These are phyloP conservation scores for Tetrapisispora fleetii DNA, from an alignment of 805 yeast species.

Conservation along the genomic window DNA sequence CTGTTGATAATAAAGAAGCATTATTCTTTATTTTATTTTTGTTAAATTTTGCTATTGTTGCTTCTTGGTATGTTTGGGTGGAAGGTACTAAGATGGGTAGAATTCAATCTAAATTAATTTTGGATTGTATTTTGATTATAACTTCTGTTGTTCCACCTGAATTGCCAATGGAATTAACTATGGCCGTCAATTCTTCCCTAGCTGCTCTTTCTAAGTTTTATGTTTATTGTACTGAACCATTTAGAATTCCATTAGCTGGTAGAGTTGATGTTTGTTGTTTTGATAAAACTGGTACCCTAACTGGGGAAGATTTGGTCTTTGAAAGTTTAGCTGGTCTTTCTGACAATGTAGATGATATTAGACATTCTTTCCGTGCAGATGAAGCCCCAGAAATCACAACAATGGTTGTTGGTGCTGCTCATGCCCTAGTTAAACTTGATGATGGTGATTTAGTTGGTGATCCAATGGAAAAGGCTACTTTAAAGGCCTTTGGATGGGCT, in stretches of 20 bases:
- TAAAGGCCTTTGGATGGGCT: slow-evolving; percentile 78
- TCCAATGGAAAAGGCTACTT: slow-evolving; percentile 97
- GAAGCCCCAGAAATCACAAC: slow-evolving; percentile 65
- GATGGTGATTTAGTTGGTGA: slow-evolving; percentile 98
- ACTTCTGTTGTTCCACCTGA: slow-evolving; percentile 99
- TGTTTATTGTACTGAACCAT: slow-evolving; percentile 96
- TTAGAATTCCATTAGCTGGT: slow-evolving; percentile 95
- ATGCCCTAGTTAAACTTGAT: slow-evolving; percentile 86
- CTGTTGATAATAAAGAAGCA: slow-evolving; percentile 92
- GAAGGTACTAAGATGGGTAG: slow-evolving; percentile 96
- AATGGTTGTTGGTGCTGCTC: slow-evolving; percentile 84
- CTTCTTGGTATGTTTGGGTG: slow-evolving; percentile 96
- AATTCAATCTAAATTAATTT: slow-evolving; percentile 81
- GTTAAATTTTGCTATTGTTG: slow-evolving; percentile 84
- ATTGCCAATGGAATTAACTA: slow-evolving; percentile 95
- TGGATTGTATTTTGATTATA: slow-evolving; percentile 90
- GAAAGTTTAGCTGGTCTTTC: slow-evolving; percentile 89
- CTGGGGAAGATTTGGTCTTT: slow-evolving; percentile 91
- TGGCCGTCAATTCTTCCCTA: slow-evolving; percentile 92
- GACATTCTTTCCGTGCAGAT: slow-evolving; percentile 40
- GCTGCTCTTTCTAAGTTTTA: slow-evolving; percentile 79
- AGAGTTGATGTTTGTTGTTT: slow-evolving; percentile 97
- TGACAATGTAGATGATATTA: slow-evolving; percentile 36
- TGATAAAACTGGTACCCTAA: slow-evolving; percentile 95
- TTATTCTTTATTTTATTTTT: slow-evolving; percentile 84